Percentiles rank a stretch among this genome's conserved stretches.
Conservation (phyloP, 306 rosid species). For the Vicia faba region DNA sequence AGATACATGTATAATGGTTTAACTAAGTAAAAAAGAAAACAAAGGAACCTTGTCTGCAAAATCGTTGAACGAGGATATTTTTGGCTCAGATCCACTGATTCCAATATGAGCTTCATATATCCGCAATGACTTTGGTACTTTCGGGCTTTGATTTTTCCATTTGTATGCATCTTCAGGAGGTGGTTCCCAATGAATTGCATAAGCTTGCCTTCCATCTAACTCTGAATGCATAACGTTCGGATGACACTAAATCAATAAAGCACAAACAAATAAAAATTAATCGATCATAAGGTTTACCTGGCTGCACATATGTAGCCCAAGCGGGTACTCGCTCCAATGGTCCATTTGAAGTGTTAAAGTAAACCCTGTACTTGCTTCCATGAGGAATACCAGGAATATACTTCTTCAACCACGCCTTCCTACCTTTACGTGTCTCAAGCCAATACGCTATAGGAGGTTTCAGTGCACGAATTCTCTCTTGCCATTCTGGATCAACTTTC, state of each 20-base stretch:
- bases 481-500: slow-evolving; percentile 64
- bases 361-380: slow-evolving; percentile 94
- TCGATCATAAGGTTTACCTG: slow-evolving; percentile 56
- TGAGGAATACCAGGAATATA: slow-evolving; percentile 84
- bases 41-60: slow-evolving; percentile 60
- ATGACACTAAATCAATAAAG: slow-evolving; percentile 8
- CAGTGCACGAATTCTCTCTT: slow-evolving; percentile 56
- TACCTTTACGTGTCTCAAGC: slow-evolving; percentile 93
- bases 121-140: slow-evolving; percentile 69
- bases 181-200: slow-evolving; percentile 97
- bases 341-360: slow-evolving; percentile 90
- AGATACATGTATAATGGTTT: slow-evolving; percentile 22
- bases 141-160: slow-evolving; percentile 72
- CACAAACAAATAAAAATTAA: not conserved
- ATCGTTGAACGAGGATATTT: slow-evolving; percentile 75
- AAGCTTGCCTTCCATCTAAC: slow-evolving; percentile 73
- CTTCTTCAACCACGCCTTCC: slow-evolving; percentile 92
- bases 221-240: slow-evolving; percentile 53
- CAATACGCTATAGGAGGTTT: slow-evolving; percentile 85
- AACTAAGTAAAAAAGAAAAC: not conserved
- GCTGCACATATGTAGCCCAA: slow-evolving; percentile 98
- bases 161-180: slow-evolving; percentile 78
- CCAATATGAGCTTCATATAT: slow-evolving; percentile 97
- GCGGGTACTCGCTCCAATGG: slow-evolving; percentile 94
- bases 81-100: slow-evolving; percentile 90